Evolutionary conservation across 345 rosid species (phyloP).

Genomic region (Salix dunnii): DNA sequence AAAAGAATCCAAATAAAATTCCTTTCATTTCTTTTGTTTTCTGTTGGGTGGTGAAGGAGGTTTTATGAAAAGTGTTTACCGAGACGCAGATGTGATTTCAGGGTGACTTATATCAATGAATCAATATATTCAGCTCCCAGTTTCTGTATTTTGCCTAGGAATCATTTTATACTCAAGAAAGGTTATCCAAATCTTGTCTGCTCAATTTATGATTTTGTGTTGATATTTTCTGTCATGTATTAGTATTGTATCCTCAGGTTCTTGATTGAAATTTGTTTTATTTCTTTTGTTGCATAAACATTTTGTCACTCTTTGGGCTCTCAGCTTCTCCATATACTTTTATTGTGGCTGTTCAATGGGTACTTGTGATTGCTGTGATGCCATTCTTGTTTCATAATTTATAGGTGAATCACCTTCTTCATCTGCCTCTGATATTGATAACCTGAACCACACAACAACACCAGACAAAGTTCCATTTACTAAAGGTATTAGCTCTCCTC

Average conservation of each 20-base stretch:
- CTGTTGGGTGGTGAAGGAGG: neutral
- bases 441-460: conserved; percentile 69
- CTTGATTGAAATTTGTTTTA: neutral
- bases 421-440: conserved; percentile 94
- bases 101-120: neutral
- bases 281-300: neutral
- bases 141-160: neutral
- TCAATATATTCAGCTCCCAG: neutral
- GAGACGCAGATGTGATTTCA: neutral
- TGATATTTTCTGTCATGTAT: neutral
- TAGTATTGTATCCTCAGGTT: neutral
- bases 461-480: conserved; percentile 57
- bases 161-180: neutral
- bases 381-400: conserved; percentile 1
- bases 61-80: neutral
- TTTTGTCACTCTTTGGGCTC: neutral
- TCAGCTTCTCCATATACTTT: neutral
- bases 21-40: neutral
- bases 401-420: conserved; percentile 98
- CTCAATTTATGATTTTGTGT: neutral
- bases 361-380: conserved; percentile 2
- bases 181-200: neutral
- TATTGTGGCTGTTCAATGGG: neutral
- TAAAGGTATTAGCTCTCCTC: conserved; percentile 72
- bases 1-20: neutral